Evolutionary conservation across 2,329 filamentous ascomycete species (phyloP), one percentile per base, ranked within the genome.

Genomic region (Cladobotryum mycophilum): DNA sequence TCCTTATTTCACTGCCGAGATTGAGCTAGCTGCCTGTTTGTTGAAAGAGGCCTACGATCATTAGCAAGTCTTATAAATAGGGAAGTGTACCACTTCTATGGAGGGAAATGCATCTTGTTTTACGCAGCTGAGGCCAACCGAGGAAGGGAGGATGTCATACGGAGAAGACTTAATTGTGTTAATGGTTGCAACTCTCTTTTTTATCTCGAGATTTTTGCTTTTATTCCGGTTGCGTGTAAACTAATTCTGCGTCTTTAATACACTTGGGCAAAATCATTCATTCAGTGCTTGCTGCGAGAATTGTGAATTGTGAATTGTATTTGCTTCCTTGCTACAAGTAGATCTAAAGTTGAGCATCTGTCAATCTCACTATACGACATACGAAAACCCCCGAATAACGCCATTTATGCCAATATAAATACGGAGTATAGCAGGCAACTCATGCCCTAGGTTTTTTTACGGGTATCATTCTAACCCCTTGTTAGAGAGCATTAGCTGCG

Each of bases 151-250:
- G 25, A 50, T 43, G 35, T 48, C 40, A 41, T 30, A 51, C 33
- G 46, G 20, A 49, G 43, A 49, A 51, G 43, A 47, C 43, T 43
- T 53, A 42, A 44, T 38, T 37, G 14, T 52, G 48, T 51, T 47
- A 49, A 53, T 57, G 49, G 54, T 47, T 49, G 43, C 40, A 37
- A 54, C 33, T 38, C 49, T 53, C 49, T 45, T 54, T 55, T 47
- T 53, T 53, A 46, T 35, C 33, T 44, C 49, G 55, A 41, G 44
- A 51, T 48, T 48, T 45, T 48, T 20, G 42, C 45, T 37, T 51
- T 53, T 44, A 53, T 36, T 30, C 37, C 41, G 45, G 20, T 41
- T 41, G 30, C 25, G 41, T 41, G n/a, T 41, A 18, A 13, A 41
- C 36, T 41, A 41, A 18, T 41, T 41, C n/a, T 17, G 20, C 18